Evolutionary conservation across 163 green algal genomes (phyloP), one percentile per base, ranked within the genome.

Genomic region (Prototheca wickerhamii): DNA sequence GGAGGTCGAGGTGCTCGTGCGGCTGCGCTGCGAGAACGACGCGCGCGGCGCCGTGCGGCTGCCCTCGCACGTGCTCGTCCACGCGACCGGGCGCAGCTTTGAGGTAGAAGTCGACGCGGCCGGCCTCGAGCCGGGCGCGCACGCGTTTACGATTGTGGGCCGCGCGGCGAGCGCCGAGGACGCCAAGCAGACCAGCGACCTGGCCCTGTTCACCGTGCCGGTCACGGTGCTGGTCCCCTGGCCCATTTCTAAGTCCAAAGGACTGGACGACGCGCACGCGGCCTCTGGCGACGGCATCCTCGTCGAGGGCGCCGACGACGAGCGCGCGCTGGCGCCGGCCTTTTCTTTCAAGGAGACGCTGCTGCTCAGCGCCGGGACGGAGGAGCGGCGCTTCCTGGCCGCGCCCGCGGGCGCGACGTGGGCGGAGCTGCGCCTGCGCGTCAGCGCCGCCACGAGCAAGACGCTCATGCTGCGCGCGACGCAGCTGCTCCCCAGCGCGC

Each of bases 341-440:
- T 15, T 15, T 15, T 44, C 37, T 15, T 15, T 15, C 10, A 44
- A 56, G 64, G 64, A 60, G 20, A 51, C 44, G n/a, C 49, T 72
- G n/a, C 35, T 20, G 3, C 76, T 85, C 35, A 26, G 37, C 26
- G 56, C 76, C 1, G 81, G 81, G n/a, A 23, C 56, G 3, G 82
- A 86, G 65, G 56, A 71, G 28, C 70, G 86, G 17, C 55, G 64
- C 26, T 96, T 95, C 60, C 65, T 95, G 32, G 76, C 68, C 4
- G 82, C 91, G 21, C 90, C 90, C 0, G 63, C 79, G 6, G 90
- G 90, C 20, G 83, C 90, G 21, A 88, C 77, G 0, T 95, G 88
- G 89, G 90, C 77, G 3, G 86, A 96, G 76, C 62, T 94, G 61
- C 72, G 61, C 1, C 46, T 93, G 12, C 68, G 60, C 8, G 67